phyloP scores from a whole-genome alignment of 1,284 basidiomycete genomes.

The Cutaneotrichosporon dermatis region DNA sequence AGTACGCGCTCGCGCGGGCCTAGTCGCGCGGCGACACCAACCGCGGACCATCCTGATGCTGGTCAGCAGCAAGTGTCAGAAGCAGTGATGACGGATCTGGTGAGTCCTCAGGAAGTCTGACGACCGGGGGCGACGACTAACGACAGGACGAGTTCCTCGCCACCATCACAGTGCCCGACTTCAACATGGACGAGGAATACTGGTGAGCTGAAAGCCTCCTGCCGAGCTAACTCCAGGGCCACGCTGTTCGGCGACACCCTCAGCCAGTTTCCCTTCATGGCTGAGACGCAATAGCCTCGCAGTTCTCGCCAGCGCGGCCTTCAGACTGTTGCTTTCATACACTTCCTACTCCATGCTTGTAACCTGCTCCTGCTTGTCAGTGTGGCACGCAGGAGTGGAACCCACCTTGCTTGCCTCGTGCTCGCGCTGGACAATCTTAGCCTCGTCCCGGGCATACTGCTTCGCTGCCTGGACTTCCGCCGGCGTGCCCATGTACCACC shows the following conservation, averaged over 20 bases:
- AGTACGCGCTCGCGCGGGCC: not conserved
- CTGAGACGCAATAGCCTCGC: too few relatives aligned
- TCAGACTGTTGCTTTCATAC: too few relatives aligned
- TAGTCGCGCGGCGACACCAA: not conserved
- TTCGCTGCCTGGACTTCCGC: not conserved
- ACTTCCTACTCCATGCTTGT: not conserved
- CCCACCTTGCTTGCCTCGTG: constrained; percentile 1
- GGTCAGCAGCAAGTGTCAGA: not conserved
- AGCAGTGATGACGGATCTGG: not conserved
- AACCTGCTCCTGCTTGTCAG: not conserved
- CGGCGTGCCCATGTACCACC: too few relatives aligned
- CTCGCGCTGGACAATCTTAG: not conserved
- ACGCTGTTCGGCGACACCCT: not conserved
- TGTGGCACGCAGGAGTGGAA: too few relatives aligned
- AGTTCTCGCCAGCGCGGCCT: too few relatives aligned
- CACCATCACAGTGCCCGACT: not conserved
- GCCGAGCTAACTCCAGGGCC: not conserved
- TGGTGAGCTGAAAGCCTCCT: not conserved
- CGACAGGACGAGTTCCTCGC: not conserved
- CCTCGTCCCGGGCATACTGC: not conserved
- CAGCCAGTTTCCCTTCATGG: not conserved
- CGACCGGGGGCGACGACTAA: not conserved
- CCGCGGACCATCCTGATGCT: too few relatives aligned
- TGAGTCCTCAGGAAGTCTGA: not conserved
- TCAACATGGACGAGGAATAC: not conserved